Evolutionary conservation across 2,329 filamentous ascomycete genomes (phyloP).

Genomic region (Thelonectria blattea): DNA sequence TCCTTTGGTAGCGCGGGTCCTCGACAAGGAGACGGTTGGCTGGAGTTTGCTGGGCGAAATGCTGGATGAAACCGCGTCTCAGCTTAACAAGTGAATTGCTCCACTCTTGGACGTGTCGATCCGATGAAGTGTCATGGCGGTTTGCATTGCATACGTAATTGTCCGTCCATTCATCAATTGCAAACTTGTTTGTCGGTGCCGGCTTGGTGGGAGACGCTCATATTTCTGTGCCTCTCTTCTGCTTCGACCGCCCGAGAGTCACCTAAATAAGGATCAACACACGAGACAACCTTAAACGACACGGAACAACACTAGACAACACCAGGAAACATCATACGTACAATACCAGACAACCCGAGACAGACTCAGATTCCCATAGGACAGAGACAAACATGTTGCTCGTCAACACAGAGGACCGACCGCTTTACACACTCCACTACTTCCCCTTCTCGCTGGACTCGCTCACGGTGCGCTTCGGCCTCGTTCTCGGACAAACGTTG

Average conservation of each 20-base stretch:
- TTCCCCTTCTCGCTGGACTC: conserved; percentile 42
- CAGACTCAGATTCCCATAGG: too few species aligned
- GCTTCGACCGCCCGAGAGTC: neutral
- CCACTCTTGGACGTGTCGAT: conserved; percentile 19
- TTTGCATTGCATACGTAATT: conserved; percentile 15
- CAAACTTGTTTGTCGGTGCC: conserved; percentile 11
- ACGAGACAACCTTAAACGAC: too few species aligned
- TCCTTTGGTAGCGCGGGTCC: neutral
- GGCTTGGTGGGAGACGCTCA: neutral
- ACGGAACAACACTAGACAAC: neutral
- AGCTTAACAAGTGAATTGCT: conserved; percentile 15
- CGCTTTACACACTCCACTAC: conserved; percentile 39
- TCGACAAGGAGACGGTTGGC: neutral
- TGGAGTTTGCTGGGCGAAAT: conserved; percentile 7
- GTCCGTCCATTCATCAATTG: neutral
- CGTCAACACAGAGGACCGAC: conserved; percentile 23
- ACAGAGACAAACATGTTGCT: neutral
- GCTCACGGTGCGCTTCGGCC: conserved; percentile 40
- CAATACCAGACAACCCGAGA: neutral
- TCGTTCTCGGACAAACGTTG: conserved; percentile 35
- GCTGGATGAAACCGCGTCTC: conserved; percentile 20
- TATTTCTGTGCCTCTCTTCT: neutral
- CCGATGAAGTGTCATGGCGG: conserved; percentile 10
- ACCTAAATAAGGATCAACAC: too few species aligned
- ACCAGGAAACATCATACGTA: neutral